Evolutionary conservation across 345 rosid species (phyloP).

Genomic region (Reutealis trisperma): DNA sequence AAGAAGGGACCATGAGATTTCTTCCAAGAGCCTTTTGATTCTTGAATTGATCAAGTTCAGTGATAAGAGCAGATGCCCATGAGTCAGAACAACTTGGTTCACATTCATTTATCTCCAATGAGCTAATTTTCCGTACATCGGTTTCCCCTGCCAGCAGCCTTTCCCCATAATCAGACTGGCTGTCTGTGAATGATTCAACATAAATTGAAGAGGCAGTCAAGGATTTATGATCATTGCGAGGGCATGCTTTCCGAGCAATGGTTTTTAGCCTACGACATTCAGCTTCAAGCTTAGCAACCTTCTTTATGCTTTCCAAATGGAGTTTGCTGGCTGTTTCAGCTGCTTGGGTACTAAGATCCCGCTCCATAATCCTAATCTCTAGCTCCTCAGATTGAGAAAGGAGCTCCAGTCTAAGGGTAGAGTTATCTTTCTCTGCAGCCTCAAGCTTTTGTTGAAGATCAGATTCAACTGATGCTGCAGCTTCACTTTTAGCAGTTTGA

Average conservation of each 20-base stretch:
- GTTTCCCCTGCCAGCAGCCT: constrained; percentile 46
- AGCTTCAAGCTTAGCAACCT: constrained; percentile 89
- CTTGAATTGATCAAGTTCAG: constrained; percentile 53
- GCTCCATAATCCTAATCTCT: constrained; percentile 73
- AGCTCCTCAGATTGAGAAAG: constrained; percentile 64
- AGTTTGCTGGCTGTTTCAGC: constrained; percentile 95
- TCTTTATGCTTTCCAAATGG: constrained; percentile 80
- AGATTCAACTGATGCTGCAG: constrained; percentile 25
- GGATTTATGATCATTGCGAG: constrained; percentile 47
- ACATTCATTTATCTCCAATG: constrained; percentile 24
- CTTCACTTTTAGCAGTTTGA: constrained; percentile 34
- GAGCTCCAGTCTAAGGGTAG: constrained; percentile 59
- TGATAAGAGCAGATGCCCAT: constrained; percentile 51
- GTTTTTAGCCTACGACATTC: constrained; percentile 74
- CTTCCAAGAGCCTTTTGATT: constrained; percentile 42
- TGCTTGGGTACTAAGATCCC: constrained; percentile 77
- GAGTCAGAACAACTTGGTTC: constrained; percentile 52
- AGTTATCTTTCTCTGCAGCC: constrained; percentile 60
- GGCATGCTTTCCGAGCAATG: constrained; percentile 41
- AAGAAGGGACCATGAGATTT: constrained; percentile 38
- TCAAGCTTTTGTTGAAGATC: constrained; percentile 49
- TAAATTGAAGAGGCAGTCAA: constrained; percentile 48
- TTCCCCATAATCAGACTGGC: constrained; percentile 74
- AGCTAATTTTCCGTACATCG: constrained; percentile 34
- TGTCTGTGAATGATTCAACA: constrained; percentile 56